phyloP scores from a whole-genome alignment of 2,329 filamentous ascomycete species.

The Apiospora pterosperma region DNA sequence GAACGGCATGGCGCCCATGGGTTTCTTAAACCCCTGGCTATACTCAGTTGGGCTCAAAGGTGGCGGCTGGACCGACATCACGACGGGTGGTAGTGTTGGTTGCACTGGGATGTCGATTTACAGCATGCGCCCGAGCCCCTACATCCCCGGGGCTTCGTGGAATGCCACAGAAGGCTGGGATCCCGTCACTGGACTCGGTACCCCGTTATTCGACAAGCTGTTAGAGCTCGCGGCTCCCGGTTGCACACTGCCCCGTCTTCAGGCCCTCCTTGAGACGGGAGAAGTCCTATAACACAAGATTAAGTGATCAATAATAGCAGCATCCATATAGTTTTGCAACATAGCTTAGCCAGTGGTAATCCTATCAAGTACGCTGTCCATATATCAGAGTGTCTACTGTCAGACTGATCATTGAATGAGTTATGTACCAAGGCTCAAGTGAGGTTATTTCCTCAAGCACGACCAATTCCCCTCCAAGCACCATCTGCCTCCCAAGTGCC shows the following conservation, averaged over 20 bases:
- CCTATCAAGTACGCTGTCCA: neutral
- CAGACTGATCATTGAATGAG: neutral
- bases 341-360: neutral
- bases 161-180: slow-evolving; percentile 42
- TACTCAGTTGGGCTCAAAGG: slow-evolving; percentile 35
- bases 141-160: slow-evolving; percentile 25
- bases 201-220: neutral
- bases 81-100: slow-evolving; percentile 27
- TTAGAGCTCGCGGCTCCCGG: neutral
- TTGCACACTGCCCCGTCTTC: neutral
- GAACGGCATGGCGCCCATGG: slow-evolving; percentile 49
- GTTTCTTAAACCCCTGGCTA: slow-evolving; percentile 61
- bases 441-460: neutral
- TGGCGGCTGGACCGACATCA: slow-evolving; percentile 31
- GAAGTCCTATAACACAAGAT: too few species aligned
- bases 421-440: neutral
- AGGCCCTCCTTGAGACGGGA: neutral
- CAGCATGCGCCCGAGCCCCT: slow-evolving; percentile 19
- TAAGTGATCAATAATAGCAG: neutral
- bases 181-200: slow-evolving; percentile 42
- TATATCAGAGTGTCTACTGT: neutral
- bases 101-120: slow-evolving; percentile 28
- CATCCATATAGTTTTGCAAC: neutral
- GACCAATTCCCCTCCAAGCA: slow-evolving; percentile 8
- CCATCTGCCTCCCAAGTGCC: slow-evolving; percentile 14